Evolutionary conservation across 2,329 filamentous ascomycete genomes (phyloP), one percentile per base, ranked within the genome.

Genomic region (Dothistroma pini): DNA sequence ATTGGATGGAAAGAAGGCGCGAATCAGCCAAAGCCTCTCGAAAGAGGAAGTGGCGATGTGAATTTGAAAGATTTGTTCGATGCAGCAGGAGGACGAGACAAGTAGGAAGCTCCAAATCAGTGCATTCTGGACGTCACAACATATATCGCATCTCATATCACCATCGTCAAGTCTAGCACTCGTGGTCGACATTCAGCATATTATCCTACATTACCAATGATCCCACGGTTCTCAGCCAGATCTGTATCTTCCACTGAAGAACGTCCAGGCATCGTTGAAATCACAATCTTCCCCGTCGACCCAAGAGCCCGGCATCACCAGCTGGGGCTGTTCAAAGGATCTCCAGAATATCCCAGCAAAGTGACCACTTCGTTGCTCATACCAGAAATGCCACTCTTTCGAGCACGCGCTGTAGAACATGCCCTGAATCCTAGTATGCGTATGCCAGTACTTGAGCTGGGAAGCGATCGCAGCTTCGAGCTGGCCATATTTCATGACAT

Each of bases 1-100:
- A 99, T 99, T 76, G 95, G 95, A 0, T 99, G 95, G 95, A 96
- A 93, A 74, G 90, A 93, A 67, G 88, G 90, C 1, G 83, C 84
- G 32, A 85, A 87, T 57, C 93, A 97, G 77, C 82, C 88, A 1
- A 82, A 93, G 76, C 93, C 95, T 5, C 78, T 97, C 60, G 78
- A 88, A 66, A 85, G 95, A 67, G 95, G 95, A 0, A 96, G 89
- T 66, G 95, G 91, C 10, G 83, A 96, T 72, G 79, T 96, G 48
- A 96, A 90, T 75, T 82, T 99, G 64, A 96, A 95, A 75, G 93
- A 97, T 75, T 81, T 96, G 19, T 74, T 90, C 21, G 86, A 82
- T 64, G 75, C 78, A n/a, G 73, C 72, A 50, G 67, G 66, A 29
- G 56, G 56, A 16, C 10, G 25, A n/a, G 54, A 56, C 16, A 32